Evolutionary conservation across 331 rosid species (phyloP).

Genomic region (Rosa hybrid): DNA sequence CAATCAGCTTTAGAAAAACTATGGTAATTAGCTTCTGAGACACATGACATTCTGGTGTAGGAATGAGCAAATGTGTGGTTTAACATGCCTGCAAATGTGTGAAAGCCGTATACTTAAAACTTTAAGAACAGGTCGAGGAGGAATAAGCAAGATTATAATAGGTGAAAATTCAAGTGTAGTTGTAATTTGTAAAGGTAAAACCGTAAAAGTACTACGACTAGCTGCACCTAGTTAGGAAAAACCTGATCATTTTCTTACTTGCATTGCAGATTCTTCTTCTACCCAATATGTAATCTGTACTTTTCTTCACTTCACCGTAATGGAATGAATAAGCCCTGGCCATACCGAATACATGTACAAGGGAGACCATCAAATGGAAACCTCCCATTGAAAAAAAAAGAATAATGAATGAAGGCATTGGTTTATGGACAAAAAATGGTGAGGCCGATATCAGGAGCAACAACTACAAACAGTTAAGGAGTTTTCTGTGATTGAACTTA

Average conservation of each 20-base stretch:
- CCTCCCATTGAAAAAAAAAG: not conserved
- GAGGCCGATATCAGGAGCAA: not conserved
- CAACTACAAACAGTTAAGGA: not conserved
- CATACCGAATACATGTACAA: conserved; percentile 20
- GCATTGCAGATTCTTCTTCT: not conserved
- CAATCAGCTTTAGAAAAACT: not conserved
- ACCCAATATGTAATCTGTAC: not conserved
- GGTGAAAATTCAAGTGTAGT: not conserved
- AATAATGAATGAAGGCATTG: not conserved
- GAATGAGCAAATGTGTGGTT: not conserved
- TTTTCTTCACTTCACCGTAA: not conserved
- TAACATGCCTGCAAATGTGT: not conserved
- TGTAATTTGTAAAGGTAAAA: not conserved
- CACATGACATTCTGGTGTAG: not conserved
- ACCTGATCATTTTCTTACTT: not conserved
- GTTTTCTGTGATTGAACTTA: not conserved
- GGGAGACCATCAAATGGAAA: conserved; percentile 32
- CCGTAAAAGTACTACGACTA: not conserved
- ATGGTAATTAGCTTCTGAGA: not conserved
- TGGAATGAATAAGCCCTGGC: not conserved
- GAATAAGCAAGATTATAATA: not conserved
- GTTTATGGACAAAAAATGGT: not conserved
- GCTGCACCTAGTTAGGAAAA: not conserved
- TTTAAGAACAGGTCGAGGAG: not conserved
- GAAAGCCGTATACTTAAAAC: not conserved